These are phyloP conservation scores for Mayamaea pseudoterrestris DNA, from an alignment of 108 stramenopile genomes.

Conservation along the genomic window DNA sequence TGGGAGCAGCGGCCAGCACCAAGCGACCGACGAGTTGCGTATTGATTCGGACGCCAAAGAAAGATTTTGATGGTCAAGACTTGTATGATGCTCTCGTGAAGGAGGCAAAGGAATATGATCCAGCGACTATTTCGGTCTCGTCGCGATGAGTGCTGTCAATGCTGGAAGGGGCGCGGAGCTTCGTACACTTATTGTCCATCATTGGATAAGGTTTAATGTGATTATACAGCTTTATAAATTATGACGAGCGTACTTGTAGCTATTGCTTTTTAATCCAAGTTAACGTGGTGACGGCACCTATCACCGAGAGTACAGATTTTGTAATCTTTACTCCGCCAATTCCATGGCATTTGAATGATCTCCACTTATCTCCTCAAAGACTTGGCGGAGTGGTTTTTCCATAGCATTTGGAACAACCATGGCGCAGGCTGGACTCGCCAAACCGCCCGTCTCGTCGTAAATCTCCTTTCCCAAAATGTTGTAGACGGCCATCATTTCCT, in stretches of 20 bases:
- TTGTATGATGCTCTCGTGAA: conserved; percentile 75
- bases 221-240: too few relatives aligned
- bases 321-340: too few relatives aligned
- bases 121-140: conserved; percentile 16
- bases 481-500: conserved; percentile 67
- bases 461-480: conserved; percentile 47
- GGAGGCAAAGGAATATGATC: conserved; percentile 78
- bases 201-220: too few relatives aligned
- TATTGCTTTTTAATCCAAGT: too few relatives aligned
- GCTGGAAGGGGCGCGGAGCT: too few relatives aligned
- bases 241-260: too few relatives aligned
- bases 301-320: too few relatives aligned
- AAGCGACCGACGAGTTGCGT: conserved; percentile 97
- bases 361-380: conserved; percentile 49
- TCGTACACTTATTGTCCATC: too few relatives aligned
- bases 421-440: conserved; percentile 48
- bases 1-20: conserved; percentile 94
- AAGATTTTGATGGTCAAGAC: conserved; percentile 77
- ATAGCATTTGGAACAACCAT: conserved; percentile 56
- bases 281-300: too few relatives aligned
- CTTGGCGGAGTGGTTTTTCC: conserved; percentile 42
- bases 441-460: conserved; percentile 39
- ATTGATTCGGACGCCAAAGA: conserved; percentile 59
- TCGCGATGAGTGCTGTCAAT: too few relatives aligned
- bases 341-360: conserved; percentile 61